These are phyloP conservation scores for Aspergillus hortae DNA, from an alignment of 2,329 filamentous ascomycete genomes.

Conservation along the genomic window DNA sequence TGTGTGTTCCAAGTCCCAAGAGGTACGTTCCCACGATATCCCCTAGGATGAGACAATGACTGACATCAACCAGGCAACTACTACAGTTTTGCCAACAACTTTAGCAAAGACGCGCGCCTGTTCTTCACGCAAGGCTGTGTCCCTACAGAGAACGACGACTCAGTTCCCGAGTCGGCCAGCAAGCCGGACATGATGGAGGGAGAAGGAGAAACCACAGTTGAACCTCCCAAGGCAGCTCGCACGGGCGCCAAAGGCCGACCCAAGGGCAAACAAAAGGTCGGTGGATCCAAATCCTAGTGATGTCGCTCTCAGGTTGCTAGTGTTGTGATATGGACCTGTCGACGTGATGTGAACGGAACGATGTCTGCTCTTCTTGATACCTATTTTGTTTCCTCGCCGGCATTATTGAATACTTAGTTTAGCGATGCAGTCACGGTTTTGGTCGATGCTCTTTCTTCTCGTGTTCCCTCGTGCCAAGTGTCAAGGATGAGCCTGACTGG, in stretches of 20 bases:
- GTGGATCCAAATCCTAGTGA: slow-evolving; percentile 3
- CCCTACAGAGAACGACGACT: slow-evolving; percentile 30
- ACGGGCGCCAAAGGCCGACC: slow-evolving; percentile 24
- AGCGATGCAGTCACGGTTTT: neutral
- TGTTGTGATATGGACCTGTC: neutral
- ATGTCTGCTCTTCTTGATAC: neutral
- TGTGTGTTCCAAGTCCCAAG: slow-evolving; percentile 93
- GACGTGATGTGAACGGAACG: neutral
- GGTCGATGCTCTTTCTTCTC: neutral
- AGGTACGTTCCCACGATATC: slow-evolving; percentile 59
- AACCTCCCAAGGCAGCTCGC: slow-evolving; percentile 13
- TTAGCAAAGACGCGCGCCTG: slow-evolving; percentile 66
- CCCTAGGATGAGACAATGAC: neutral
- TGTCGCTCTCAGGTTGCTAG: neutral
- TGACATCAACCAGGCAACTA: slow-evolving; percentile 66
- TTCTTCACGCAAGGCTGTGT: slow-evolving; percentile 93
- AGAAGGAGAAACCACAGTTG: slow-evolving; percentile 19
- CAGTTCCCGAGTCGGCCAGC: slow-evolving; percentile 20
- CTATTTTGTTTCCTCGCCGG: neutral
- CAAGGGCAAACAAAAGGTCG: slow-evolving; percentile 32
- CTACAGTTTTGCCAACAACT: slow-evolving; percentile 85
- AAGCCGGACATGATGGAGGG: slow-evolving; percentile 22
- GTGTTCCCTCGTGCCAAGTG: neutral
- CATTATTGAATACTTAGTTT: neutral
- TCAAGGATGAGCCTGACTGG: neutral